phyloP scores from a whole-genome alignment of 805 yeast species.

The Metschnikowia reukaufii region DNA sequence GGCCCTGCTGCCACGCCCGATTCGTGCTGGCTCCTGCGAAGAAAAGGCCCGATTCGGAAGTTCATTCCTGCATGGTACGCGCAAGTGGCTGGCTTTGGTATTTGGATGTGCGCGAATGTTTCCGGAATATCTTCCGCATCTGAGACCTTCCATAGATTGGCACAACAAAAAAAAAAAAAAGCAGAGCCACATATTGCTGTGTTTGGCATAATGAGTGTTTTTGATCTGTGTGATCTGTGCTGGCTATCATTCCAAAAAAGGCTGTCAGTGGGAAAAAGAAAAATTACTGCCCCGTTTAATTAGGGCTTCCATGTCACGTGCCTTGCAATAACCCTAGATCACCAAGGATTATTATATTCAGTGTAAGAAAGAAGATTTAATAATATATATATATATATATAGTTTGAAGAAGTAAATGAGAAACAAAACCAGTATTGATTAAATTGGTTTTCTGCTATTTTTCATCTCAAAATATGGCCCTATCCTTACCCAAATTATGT shows the following conservation, averaged over 20 bases:
- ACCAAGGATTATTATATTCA: no score
- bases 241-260: no score
- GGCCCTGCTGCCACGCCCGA: not conserved
- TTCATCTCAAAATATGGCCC: no score
- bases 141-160: not conserved
- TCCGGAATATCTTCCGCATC: not conserved
- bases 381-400: no score
- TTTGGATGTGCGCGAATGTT: not conserved
- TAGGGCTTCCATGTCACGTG: not conserved
- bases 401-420: no score
- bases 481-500: no score
- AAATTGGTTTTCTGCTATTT: no score
- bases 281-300: not conserved
- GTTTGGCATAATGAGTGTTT: not conserved
- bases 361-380: no score
- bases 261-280: not conserved
- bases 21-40: slow-evolving; percentile 9
- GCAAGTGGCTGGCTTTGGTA: slow-evolving; percentile 5
- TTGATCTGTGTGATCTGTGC: not conserved
- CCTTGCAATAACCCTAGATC: no score
- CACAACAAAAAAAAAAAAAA: not conserved
- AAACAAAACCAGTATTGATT: no score
- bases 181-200: not conserved
- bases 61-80: not conserved
- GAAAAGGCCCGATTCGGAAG: slow-evolving; percentile 5